Conservation (phyloP, 768 basidiomycete genomes). For the Panaeolus cyanescens region DNA sequence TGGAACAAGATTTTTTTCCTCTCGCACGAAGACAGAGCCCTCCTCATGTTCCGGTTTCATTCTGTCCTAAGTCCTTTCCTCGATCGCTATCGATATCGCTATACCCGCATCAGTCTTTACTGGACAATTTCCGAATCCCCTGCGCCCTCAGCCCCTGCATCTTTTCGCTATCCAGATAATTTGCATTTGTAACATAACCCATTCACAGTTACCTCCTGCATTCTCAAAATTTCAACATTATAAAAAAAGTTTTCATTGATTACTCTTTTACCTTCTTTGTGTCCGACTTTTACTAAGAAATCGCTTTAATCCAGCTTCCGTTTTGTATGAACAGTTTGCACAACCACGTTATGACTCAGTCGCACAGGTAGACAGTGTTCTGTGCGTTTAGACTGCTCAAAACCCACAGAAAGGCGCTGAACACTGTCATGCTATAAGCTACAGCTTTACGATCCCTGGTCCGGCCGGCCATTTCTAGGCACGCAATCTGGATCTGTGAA, state of each 20-base stretch:
- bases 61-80: not conserved
- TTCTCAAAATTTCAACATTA: not conserved
- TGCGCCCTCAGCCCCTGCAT: not conserved
- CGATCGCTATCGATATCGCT: not conserved
- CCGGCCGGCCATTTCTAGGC: no score
- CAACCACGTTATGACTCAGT: no score
- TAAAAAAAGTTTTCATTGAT: not conserved
- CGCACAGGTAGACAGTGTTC: no score
- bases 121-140: not conserved
- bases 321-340: no score
- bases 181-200: not conserved
- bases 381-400: no score
- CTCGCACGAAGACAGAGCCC: not conserved
- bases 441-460: no score
- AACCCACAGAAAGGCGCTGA: no score
- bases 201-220: not conserved
- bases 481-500: no score
- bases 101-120: not conserved
- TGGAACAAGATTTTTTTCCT: not conserved
- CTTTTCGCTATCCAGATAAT: not conserved
- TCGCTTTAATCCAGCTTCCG: no score
- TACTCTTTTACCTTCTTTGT: not conserved
- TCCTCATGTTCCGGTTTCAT: not conserved
- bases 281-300: no score
- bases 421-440: no score